Percentiles rank a stretch among this genome's conserved stretches.
Evolutionary conservation across 805 yeast species (phyloP).

Genomic region (Wickerhamomyces bisporus): DNA sequence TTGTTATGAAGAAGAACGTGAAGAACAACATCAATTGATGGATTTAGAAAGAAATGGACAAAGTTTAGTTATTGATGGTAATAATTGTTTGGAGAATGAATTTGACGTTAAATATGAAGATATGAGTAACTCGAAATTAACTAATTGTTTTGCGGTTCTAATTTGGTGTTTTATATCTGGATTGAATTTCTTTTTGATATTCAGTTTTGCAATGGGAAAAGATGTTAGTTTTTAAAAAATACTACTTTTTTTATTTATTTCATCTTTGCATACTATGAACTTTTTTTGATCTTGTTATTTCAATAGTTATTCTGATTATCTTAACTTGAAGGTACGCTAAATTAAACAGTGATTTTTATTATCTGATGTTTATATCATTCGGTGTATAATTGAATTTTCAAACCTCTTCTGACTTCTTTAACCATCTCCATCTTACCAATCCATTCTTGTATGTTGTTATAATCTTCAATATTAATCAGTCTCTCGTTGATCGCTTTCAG

Average conservation of each 20-base stretch:
- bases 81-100: conserved; percentile 10
- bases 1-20: conserved; percentile 8
- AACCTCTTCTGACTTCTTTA: conserved; percentile 6
- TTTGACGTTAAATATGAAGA: conserved; percentile 21
- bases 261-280: too few relatives aligned
- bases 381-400: conserved; percentile 1
- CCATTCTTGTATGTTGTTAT: conserved; percentile 3
- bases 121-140: conserved; percentile 37
- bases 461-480: conserved; percentile 1
- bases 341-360: too few relatives aligned
- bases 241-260: too few relatives aligned
- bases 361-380: neutral
- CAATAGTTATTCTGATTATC: too few relatives aligned
- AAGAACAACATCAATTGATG: conserved; percentile 14
- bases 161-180: conserved; percentile 49
- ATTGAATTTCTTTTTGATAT: conserved; percentile 58
- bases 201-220: conserved; percentile 40
- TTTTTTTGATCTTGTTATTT: too few relatives aligned
- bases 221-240: conserved; percentile 26
- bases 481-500: neutral
- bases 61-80: too few relatives aligned
- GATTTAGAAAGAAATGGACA: conserved; percentile 5
- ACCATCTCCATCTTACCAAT: conserved; percentile 7
- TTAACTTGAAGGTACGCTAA: too few relatives aligned
- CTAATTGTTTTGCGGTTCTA: conserved; percentile 44